Evolutionary conservation across 116 monocot genomes (phyloP).

Genomic region (Phalaenopsis hybrid): DNA sequence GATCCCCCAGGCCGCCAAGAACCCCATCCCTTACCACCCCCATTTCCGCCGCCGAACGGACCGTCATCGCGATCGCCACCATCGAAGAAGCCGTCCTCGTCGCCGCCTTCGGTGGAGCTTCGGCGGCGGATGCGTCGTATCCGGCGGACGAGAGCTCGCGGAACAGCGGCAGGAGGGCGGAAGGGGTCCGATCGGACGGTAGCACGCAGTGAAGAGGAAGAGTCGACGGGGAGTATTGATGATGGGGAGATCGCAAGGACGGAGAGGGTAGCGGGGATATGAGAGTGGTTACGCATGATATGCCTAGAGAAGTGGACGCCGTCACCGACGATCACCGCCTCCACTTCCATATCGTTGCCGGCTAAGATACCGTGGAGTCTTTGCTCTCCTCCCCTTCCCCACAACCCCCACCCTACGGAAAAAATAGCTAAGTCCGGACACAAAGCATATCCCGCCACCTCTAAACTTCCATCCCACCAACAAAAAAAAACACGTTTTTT

Average conservation of each 20-base stretch:
- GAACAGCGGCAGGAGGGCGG: slow-evolving; percentile 10
- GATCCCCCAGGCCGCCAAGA: slow-evolving; percentile 15
- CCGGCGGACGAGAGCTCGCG: slow-evolving; percentile 30
- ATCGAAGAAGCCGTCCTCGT: slow-evolving; percentile 29
- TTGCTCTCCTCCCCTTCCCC: not conserved
- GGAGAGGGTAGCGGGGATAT: slow-evolving; percentile 9
- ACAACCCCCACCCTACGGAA: not conserved
- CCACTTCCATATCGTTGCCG: slow-evolving; percentile 15
- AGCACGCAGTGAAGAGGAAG: slow-evolving; percentile 8
- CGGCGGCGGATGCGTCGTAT: slow-evolving; percentile 25
- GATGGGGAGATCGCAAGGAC: slow-evolving; percentile 7
- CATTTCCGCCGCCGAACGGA: slow-evolving; percentile 18
- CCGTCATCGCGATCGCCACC: slow-evolving; percentile 21
- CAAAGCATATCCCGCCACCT: too few species aligned
- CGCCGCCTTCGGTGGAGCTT: slow-evolving; percentile 16
- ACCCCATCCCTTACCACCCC: slow-evolving; percentile 25
- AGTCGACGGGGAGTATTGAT: slow-evolving; percentile 4
- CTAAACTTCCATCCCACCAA: too few species aligned
- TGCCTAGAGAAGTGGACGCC: slow-evolving; percentile 8
- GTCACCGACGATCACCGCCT: slow-evolving; percentile 8
- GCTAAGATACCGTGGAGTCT: not conserved
- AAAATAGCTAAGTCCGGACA: not conserved
- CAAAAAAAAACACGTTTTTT: too few species aligned
- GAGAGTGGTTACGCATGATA: slow-evolving; percentile 1
- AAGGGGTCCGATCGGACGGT: slow-evolving; percentile 20